These are phyloP conservation scores for Pichia sp. DNA, from an alignment of 1,139 yeast genomes.

Conservation along the genomic window DNA sequence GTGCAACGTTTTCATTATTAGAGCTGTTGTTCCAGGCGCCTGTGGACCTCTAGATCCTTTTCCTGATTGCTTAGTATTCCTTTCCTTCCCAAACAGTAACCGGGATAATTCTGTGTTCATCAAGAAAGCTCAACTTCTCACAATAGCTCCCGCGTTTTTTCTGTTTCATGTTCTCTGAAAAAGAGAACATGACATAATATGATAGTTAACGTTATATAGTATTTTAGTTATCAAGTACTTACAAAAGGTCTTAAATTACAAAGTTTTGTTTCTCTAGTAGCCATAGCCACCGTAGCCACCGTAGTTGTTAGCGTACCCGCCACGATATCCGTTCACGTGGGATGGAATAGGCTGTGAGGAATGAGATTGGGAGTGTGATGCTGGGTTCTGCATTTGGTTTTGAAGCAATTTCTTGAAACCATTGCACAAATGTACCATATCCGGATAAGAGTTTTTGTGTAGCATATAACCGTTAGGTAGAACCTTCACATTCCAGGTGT, in stretches of 20 bases:
- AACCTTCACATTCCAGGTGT: constrained; percentile 87
- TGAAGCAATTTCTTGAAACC: constrained; percentile 66
- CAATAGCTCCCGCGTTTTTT: not conserved
- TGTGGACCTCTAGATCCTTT: not conserved
- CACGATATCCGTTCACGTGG: constrained; percentile 4
- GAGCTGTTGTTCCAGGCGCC: not conserved
- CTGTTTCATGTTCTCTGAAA: not conserved
- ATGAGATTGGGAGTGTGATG: not conserved
- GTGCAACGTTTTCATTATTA: constrained; percentile 2
- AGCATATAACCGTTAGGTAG: constrained; percentile 82
- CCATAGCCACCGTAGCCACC: constrained; percentile 4
- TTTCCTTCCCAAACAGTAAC: too few relatives aligned
- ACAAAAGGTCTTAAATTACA: constrained; percentile 1
- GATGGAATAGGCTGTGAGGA: not conserved
- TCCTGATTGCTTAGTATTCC: too few relatives aligned
- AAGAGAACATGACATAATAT: too few relatives aligned
- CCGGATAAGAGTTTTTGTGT: constrained; percentile 77
- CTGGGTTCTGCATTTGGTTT: constrained; percentile 25
- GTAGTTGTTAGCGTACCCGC: not conserved
- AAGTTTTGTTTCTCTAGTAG: not conserved
- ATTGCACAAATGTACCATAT: constrained; percentile 81
- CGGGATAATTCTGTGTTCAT: too few relatives aligned
- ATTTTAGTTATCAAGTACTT: not conserved
- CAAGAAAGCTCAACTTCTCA: not conserved
- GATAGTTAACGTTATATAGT: too few relatives aligned